Base-by-base conservation (phyloP, 768 basidiomycete genomes). In the Auricularia heimuer region DNA sequence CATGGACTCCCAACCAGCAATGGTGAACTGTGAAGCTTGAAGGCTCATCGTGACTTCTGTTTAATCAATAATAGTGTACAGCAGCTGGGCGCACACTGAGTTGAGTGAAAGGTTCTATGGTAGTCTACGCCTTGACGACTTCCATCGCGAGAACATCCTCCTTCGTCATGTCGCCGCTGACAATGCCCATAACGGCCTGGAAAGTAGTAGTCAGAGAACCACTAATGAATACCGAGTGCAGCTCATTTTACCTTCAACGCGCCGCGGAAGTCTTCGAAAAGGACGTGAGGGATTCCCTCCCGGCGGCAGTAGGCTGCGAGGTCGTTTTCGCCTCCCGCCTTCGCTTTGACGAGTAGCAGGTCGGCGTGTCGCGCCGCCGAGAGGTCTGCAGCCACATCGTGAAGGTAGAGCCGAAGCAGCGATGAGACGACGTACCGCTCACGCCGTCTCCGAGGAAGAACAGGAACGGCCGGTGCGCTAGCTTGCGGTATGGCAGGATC, bases 361-460 rank as follows among this genome's bases (percentile, higher is more conserved):
- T 98, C 94, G 18, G 97, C 94, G 70, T 95, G 91, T 65, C 80
- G 81, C 0, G 97, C 97, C 3, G 97, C 96, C 8, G 92, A 94
- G 75, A 97, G 83, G 74, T 97, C 94, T 92, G 73, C 42, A 36
- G 16, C 7, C 12, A 42, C 34, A 58, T 39, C 14, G 24, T 34
- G 61, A 42, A 10, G 39, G 21, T 34, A 62, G 47, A 63, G 11
- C 29, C 36, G 60, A n/a, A 56, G 29, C n/a, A 3, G 21, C n/a
- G 14, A 56, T n/a, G 24, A 10, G 65, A 11, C 33, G 35, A 77
- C 83, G 51, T 65, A 91, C 93, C 94, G 64, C 92, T 94, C 62
- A 97, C 97, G 39, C 97, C 97, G 73, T 99, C 97, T 0, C 97
- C 97, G 68, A 97, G 95, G 84, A 97, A 99, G 77, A 99, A 96